Conservation (phyloP, 1,139 yeast genomes). For the Geotrichum reessii region DNA sequence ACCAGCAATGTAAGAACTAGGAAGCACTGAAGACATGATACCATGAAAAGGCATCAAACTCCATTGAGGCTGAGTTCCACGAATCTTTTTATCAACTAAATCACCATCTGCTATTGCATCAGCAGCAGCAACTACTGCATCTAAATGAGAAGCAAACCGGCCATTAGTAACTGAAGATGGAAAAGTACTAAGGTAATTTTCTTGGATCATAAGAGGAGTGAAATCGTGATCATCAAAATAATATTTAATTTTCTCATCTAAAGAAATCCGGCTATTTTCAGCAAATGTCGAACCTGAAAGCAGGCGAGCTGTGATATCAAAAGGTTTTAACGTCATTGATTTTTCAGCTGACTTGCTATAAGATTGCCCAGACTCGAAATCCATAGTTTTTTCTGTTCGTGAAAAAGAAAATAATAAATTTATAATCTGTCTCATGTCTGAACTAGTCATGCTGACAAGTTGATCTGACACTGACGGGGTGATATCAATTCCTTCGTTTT, state of each 20-base stretch:
- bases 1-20: slow-evolving; percentile 74
- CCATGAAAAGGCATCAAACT: slow-evolving; percentile 89
- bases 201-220: slow-evolving; percentile 93
- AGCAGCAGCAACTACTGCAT: slow-evolving; percentile 70
- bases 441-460: slow-evolving; percentile 74
- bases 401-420: slow-evolving; percentile 75
- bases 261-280: slow-evolving; percentile 45
- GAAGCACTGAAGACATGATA: slow-evolving; percentile 75
- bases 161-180: slow-evolving; percentile 38
- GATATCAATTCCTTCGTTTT: slow-evolving; percentile 70
- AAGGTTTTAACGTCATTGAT: slow-evolving; percentile 80
- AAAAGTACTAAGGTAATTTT: slow-evolving; percentile 66
- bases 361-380: slow-evolving; percentile 44
- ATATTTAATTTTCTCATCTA: slow-evolving; percentile 80
- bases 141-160: slow-evolving; percentile 41
- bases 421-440: slow-evolving; percentile 91
- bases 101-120: slow-evolving; percentile 83
- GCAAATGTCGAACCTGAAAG: slow-evolving; percentile 59
- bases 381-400: slow-evolving; percentile 64
- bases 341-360: slow-evolving; percentile 76
- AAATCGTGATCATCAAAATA: slow-evolving; percentile 94
- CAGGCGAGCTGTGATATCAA: slow-evolving; percentile 75
- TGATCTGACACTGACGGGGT: slow-evolving; percentile 80
- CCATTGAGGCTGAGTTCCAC: slow-evolving; percentile 95
- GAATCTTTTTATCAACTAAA: slow-evolving; percentile 68